Conservation (phyloP, 352 stramenopile genomes). For the Nothophytophthora sp. region DNA sequence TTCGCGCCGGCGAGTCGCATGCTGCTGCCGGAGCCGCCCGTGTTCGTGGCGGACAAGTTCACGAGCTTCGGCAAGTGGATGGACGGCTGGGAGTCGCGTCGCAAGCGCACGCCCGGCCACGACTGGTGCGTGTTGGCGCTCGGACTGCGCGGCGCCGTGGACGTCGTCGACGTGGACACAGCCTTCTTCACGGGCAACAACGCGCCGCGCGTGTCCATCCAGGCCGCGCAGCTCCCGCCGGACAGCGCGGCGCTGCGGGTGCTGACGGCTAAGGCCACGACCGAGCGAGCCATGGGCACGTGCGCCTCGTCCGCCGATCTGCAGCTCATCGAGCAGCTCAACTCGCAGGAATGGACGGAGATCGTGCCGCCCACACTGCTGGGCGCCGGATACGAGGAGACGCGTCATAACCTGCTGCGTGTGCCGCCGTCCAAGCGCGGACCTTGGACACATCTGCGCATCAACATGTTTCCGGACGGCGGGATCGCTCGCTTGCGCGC, state of each 20-base stretch:
- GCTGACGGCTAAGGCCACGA: conserved; percentile 39
- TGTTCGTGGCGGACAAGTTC: conserved; percentile 93
- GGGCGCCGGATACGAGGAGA: conserved; percentile 83
- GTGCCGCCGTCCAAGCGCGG: conserved; percentile 33
- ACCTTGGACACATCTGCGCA: conserved; percentile 87
- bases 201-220: conserved; percentile 84
- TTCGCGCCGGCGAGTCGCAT: conserved; percentile 91
- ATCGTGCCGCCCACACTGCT: conserved; percentile 56
- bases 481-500: conserved; percentile 90
- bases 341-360: conserved; percentile 63
- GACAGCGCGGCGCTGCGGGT: conserved; percentile 30
- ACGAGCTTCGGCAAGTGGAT: conserved; percentile 95
- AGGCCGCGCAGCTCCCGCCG: conserved; percentile 64
- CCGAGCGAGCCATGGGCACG: conserved; percentile 55
- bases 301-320: conserved; percentile 44
- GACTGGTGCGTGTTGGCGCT: conserved; percentile 94
- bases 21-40: conserved; percentile 63
- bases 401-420: conserved; percentile 85
- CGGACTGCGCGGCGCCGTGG: conserved; percentile 64
- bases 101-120: conserved; percentile 83
- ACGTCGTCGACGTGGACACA: conserved; percentile 89
- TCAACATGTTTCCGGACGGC: conserved; percentile 95
- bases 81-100: conserved; percentile 95
- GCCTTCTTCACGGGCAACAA: conserved; percentile 95
- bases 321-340: conserved; percentile 43